Evolutionary conservation across 805 yeast genomes (phyloP), one percentile per base, ranked within the genome.

Genomic region (Starmerella vaccinii): DNA sequence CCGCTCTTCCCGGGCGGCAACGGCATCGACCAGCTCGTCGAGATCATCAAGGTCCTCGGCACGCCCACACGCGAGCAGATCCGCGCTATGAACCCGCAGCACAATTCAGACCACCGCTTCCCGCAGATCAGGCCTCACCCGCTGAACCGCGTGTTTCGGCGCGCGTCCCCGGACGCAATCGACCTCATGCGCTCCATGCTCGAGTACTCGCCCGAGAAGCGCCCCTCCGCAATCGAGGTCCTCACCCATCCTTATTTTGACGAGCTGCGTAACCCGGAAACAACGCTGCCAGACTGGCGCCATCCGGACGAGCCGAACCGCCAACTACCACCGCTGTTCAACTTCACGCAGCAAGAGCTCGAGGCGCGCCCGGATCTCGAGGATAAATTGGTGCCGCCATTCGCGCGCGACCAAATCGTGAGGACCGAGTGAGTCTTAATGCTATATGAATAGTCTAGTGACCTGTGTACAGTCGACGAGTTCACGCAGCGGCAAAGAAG

Each of bases 1-100:
- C 98, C 98, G 13, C 72, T 92, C 57, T 92, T 92, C 70, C 98
- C 98, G 12, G 98, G 98, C 41, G 97, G 92, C 65, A 81, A 89
- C 53, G 97, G 98, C 34, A 90, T 92, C 52, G 98, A 92, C 66
- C 98, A 92, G 68, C 76, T 90, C 61, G 97, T 90, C 18, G 98
- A 90, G 68, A 90, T 90, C 60, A 90, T 90, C 66, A 92, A 92
- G 69, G 85, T 90, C 23, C 74, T 92, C 63, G 98, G 98, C 15
- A 90, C 98, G 1, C 98, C 98, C 7, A 75, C 94, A 16, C 79
- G 84, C 51, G 95, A 88, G 44, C 95, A 90, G 68, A 90, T 90
- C 59, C 77, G 81, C 64, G 77, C 88, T 54, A 92, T 90, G 98
- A 90, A 90, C 68, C 95, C 96, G 47, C 89, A 87, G 67, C 92